Base-by-base conservation (phyloP, 495 filamentous ascomycete species). In the Hyphodiscus hymeniophilus region DNA sequence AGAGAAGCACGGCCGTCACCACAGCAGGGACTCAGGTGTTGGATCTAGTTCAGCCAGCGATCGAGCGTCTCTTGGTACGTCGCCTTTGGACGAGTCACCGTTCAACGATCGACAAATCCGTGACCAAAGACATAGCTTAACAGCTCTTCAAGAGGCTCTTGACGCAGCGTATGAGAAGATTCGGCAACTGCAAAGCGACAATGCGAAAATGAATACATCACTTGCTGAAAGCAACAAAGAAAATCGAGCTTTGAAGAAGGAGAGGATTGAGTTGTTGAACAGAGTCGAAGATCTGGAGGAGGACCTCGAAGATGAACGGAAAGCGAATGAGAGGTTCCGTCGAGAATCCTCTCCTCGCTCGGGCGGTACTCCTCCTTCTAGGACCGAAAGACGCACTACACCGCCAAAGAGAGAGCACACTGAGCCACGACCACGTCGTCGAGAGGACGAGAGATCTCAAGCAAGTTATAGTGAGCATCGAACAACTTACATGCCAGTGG, bases 121-220 rank as follows among this genome's bases (percentile, higher is more conserved):
- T 3, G 30, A 21, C 20, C 57, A 59, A 32, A 42, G 49, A 34
- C 43, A 48, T 16, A 48, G 45, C 28, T 34, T 55, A 13, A 36
- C 23, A 2, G 49, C 50, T 0, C 18, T 53, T 0, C 39, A 57
- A 48, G 56, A 59, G 26, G 51, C 22, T 69, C 76, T 35, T 63
- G 73, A 49, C 69, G 74, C 20, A 69, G 80, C 47, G 60, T 68
- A 56, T 67, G 71, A 73, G 61, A 60, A 64, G 55, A 44, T 46
- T 38, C 21, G 33, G 16, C 32, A 38, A 20, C 39, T 48, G 5
- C 34, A 38, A 39, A 38, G 8, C 4, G 11, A 10, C 18, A 53
- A 38, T 8, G 22, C 16, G 15, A 34, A 45, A 40, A 51, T 65
- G 17, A 60, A 53, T 34, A 39, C 34, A 38, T 46, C 36, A 26